Evolutionary conservation across 148 eudicot species (phyloP), one percentile per base, ranked within the genome.

Genomic region (Camellia japonica): DNA sequence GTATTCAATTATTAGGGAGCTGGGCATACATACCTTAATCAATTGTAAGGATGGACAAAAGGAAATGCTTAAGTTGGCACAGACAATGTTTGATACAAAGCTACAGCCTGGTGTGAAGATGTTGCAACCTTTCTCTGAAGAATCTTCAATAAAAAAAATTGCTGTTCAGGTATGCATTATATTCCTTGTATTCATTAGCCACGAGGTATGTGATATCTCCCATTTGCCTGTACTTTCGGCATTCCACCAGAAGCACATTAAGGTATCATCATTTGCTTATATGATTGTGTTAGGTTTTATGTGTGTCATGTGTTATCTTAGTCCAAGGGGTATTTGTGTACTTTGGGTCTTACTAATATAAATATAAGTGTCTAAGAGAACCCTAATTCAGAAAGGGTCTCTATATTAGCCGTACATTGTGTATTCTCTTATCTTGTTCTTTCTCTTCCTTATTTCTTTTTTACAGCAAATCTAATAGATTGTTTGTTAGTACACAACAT

Each of bases 81-180:
- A 87, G 69, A 85, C 91, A 20, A 90, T 93, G 99, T 96, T 96
- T 76, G 99, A 96, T 78, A 93, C 99, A 38, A 90, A 88, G 82
- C 87, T 96, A 74, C 98, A 97, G 71, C 93, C 92, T 30, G 99
- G 99, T 12, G 98, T 92, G 61, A 92, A 83, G 3, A 88, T 89
- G 91, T 61, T 96, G 83, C 99, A 96, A 80, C 99, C 99, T 68
- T 96, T 96, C 81, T 82, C 98, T 0, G 95, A 96, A 80, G 99
- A 85, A 63, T 94, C 99, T 61, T 90, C 98, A 46, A 88, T 96
- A 9, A 92, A 92, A 80, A 93, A 91, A 81, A 83, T 96, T 77
- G 80, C 91, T 6, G 98, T 96, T 68, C 87, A 86, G 94, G 99
- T 96, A 84, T 67, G 63, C 46, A 71, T 30, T 76, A 71, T 38